These are phyloP conservation scores for Tolypocladium inflatum DNA, from an alignment of 2,329 filamentous ascomycete genomes.

Conservation along the genomic window DNA sequence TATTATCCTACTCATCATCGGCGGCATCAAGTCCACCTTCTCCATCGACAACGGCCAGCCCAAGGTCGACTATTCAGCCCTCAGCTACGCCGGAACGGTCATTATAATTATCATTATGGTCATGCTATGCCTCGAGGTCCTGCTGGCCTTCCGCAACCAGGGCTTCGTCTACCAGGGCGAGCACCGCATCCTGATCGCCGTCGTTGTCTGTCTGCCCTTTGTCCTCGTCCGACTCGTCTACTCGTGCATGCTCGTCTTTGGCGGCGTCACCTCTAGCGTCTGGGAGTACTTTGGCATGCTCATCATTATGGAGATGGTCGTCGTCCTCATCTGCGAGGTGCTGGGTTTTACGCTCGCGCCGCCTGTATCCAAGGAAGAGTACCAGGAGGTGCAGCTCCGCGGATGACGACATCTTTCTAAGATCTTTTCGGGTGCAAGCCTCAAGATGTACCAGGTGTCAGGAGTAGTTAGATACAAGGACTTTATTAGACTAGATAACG, in stretches of 20 bases:
- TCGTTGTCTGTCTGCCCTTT: conserved; percentile 22
- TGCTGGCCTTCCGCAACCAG: conserved; percentile 29
- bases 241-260: conserved; percentile 18
- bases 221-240: conserved; percentile 22
- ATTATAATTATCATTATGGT: conserved; percentile 27
- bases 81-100: conserved; percentile 16
- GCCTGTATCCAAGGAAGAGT: neutral
- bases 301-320: conserved; percentile 23
- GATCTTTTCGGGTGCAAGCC: neutral
- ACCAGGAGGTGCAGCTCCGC: neutral
- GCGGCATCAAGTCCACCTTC: conserved; percentile 17
- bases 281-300: conserved; percentile 22
- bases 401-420: neutral
- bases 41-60: conserved; percentile 10
- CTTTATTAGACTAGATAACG: too few relatives aligned
- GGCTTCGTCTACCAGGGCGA: conserved; percentile 37
- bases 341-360: conserved; percentile 18
- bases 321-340: conserved; percentile 18
- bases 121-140: conserved; percentile 27
- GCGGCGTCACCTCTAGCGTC: conserved; percentile 8
- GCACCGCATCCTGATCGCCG: conserved; percentile 39
- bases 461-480: neutral
- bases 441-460: neutral
- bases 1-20: conserved; percentile 21
- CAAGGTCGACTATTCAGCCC: conserved; percentile 15